Conservation (phyloP, 2,329 filamentous ascomycete genomes). For the Penicillium sp. region DNA sequence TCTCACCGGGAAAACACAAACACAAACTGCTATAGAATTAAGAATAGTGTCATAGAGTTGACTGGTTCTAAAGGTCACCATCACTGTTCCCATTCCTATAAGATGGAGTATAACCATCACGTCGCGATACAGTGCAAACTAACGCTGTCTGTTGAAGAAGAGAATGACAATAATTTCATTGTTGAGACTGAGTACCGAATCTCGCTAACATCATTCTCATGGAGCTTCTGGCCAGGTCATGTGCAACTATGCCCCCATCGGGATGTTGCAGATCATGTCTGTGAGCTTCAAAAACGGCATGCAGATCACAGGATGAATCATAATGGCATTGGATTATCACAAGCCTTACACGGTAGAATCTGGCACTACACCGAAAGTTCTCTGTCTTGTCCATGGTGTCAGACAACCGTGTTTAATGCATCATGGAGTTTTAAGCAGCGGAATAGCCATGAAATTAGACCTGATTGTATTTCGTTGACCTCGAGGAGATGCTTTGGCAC, state of each 20-base stretch:
- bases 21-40: not conserved
- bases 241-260: not conserved
- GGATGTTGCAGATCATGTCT: not conserved
- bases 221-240: too few relatives aligned
- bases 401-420: not conserved
- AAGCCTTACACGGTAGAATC: not conserved
- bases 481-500: not conserved
- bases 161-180: not conserved
- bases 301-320: too few relatives aligned
- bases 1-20: not conserved
- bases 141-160: not conserved
- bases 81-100: not conserved
- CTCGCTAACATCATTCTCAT: too few relatives aligned
- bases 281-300: not conserved
- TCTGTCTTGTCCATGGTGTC: not conserved
- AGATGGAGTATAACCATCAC: fast-evolving
- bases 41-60: not conserved
- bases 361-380: not conserved
- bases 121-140: not conserved
- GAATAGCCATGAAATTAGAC: not conserved
- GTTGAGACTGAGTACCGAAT: not conserved
- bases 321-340: not conserved
- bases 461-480: not conserved
- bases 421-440: fast-evolving
- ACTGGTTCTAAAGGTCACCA: not conserved